Evolutionary conservation across 2,329 filamentous ascomycete genomes (phyloP), one percentile per base, ranked within the genome.

Genomic region (Fusarium sp.): DNA sequence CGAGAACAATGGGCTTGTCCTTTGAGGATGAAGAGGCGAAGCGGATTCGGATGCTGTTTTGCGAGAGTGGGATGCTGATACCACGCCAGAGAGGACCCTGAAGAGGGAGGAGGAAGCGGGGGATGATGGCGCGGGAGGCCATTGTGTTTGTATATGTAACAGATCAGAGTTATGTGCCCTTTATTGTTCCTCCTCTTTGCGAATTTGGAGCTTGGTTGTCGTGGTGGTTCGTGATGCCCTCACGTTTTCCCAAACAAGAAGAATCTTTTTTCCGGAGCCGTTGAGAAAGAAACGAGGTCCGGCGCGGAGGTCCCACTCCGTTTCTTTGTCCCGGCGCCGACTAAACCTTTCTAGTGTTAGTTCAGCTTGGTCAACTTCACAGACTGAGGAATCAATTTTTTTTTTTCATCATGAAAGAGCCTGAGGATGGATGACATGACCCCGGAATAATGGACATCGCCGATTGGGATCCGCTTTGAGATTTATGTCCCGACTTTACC

Each of bases 1-100:
- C 93, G 69, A 99, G 90, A 8, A 93, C 87, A 66, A 90, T 86
- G 35, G 88, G 87, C 75, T 91, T 92, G 67, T 80, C 81, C 43
- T 71, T 59, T 41, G 57, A 57, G 42, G 65, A 50, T 15, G 72
- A 71, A 3, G 78, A 79, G 50, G 75, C 76, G 67, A 78, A 81
- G 49, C 78, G 78, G 48, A 81, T 70, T 71, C 72, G 72, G 57
- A 80, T 72, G 63, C 63, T 71, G 66, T 75, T 77, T 54, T 80
- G 78, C 16, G 79, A 77, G 57, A 75, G 68, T 18, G 77, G 79
- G 57, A 79, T 77, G 61, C 75, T 75, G 48, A 80, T 69, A 63
- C 78, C 79, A 54, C 83, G 84, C 88, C 88, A 90, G 73, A 89
- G 81, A 29, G 83, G 80, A 56, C 86, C 81, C 71, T 86, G 84